Evolutionary conservation across 192 early-diverging fungal genomes (phyloP), one percentile per base, ranked within the genome.

Genomic region (Umbelopsis isabellina): DNA sequence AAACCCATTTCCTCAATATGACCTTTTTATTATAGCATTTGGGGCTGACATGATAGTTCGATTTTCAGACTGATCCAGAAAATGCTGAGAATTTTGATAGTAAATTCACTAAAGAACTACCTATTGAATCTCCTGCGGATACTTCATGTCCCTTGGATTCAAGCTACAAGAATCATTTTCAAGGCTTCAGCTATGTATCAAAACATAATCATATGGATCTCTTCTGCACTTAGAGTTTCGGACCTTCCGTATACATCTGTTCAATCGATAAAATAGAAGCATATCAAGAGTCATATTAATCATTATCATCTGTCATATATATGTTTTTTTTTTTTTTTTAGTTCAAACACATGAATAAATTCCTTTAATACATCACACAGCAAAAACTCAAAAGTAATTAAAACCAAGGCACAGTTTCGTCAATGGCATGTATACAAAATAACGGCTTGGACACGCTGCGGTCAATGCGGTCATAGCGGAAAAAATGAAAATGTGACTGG

Each of bases 11-110:
- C 55, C 12, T 61, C 4, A 15, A 51, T 0, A 27, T 35, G 1
- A 49, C 15, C 7, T 77, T 10, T 25, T 33, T 48, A 46, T 45
- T 4, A 49, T 70, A 27, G 10, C 46, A 46, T 22, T 30, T 58
- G 18, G 16, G 4, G 20, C 25, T 37, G 4, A 20, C 13, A 4
- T 45, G 27, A 27, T n/a, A 27, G 1, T 27, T 45, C 20, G 5
- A 2, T 9, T 55, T 49, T 16, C 68, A 90, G 81, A 78, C 76
- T 18, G 81, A 83, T 46, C 85, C 87, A 15, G 83, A 82, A 66
- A 88, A 92, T 69, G 89, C 90, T 4, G 89, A 91, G 75, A 93
- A 95, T 69, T 97, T 97, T 83, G 91, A 90, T 67, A 58, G 78
- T 2, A 86, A 88, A 58, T 97, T 97, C 68, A 95, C 93, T 0